Evolutionary conservation across 1,284 basidiomycete genomes (phyloP), one percentile per base, ranked within the genome.

Genomic region (Cutaneotrichosporon sp.): DNA sequence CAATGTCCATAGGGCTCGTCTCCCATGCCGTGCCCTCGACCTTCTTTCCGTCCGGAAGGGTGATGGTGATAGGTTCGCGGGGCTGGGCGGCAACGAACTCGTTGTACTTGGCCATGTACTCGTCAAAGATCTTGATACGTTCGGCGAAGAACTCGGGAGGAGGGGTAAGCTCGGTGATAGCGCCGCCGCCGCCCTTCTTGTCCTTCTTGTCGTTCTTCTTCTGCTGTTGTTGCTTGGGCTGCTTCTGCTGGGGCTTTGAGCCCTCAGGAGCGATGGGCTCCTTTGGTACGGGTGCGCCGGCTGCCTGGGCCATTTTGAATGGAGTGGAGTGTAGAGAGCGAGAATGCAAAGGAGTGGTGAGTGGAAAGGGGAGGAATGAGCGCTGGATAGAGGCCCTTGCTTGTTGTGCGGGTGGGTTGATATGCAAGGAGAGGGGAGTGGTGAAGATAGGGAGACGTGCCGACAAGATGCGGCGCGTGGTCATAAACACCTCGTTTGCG

Each of bases 1-100:
- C 94, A 54, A 99, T 78, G 65, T 88, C 84, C 83, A 97, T 83
- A 0, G 96, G 96, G 56, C 83, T 88, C n/a, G 96, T 97, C 79
- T 97, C 89, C 90, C 90, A 99, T 64, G 89, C 86, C 52, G 79
- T 90, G 25, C 82, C 96, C 61, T 88, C 83, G 51, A 88, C 81
- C 62, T 84, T 80, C 24, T 87, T 85, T 17, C 93, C 92, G 78
- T 97, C 89, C 5, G 85, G 88, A 60, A 98, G 76, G 3, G 90
- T 94, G 68, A 98, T 79, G 8, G 79, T 81, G 65, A 98, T 96
- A 49, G 87, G 82, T 61, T 87, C 81, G 39, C 90, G 83, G 6
- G 88, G 84, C 79, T 93, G 88, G n/a, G 82, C 90, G 88, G 70
- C 29, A 4, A 91, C 80, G 69, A 82, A 86, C 47, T 84, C 84